Base-by-base conservation (phyloP, 2,329 filamentous ascomycete species). In the Onygenales sp. region DNA sequence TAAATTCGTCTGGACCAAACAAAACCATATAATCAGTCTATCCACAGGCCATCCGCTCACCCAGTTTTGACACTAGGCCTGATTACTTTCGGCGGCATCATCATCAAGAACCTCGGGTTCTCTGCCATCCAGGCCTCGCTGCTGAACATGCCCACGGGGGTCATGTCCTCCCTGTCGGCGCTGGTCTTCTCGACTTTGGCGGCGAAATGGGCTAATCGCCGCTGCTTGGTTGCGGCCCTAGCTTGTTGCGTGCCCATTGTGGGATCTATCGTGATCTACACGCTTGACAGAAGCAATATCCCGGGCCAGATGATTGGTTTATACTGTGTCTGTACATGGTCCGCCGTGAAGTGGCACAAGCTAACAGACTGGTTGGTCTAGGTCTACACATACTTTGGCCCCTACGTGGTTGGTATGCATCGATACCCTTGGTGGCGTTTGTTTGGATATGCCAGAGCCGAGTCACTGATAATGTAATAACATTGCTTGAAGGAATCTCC, bases 341-440 rank as follows among this genome's bases (percentile, higher is more conserved):
- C 11, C 31, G 32, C 21, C 31, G 13, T 31, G n/a, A 38, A 5
- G 27, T n/a, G 8, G 33, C 32, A n/a, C 14, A 36, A 36, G 9
- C 4, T n/a, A 7, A 33, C 2, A 31, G 31, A 31, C n/a, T 9
- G 35, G 8, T 41, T 31, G 35, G 2, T 47, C 47, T 47, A 63
- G 60, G 31, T 70, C 44, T 72, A 72, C 58, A 71, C 70, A 42
- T 73, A 73, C 48, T 72, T 66, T 43, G 66, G 61, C 1, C 65
- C 63, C 21, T 66, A 68, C 46, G 62, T 66, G 6, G 57, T 66
- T 27, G 60, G 59, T 57, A 59, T 51, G 54, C 14, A 42, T 11
- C 9, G 17, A 14, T 27, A 44, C 39, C 10, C 31, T 11, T 38
- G n/a, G 47, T 9, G 21, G 2, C 52, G 7, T 10, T 11, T 7